phyloP scores from a whole-genome alignment of 768 basidiomycete species.

The Xerocomus brunneocitrinus region DNA sequence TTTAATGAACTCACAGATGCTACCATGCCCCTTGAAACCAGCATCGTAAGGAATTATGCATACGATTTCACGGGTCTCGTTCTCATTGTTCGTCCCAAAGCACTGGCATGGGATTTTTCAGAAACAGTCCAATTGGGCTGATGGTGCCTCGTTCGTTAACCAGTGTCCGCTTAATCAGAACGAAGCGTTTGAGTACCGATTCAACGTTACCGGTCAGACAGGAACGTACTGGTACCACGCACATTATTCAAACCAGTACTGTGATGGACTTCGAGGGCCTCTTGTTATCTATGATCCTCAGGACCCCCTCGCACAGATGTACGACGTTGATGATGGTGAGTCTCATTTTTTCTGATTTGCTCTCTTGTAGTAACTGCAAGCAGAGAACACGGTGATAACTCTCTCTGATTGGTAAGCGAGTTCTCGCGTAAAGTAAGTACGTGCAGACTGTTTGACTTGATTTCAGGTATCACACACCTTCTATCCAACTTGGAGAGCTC shows the following conservation, averaged over 20 bases:
- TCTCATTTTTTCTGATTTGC: neutral
- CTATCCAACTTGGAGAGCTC: constrained; percentile 12
- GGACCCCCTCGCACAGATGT: constrained; percentile 36
- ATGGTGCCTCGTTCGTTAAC: constrained; percentile 35
- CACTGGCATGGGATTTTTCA: constrained; percentile 28
- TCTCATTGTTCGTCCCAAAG: constrained; percentile 17
- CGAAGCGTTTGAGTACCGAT: constrained; percentile 35
- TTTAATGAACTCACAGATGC: constrained; percentile 39
- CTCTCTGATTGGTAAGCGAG: constrained; percentile 38
- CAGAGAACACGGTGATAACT: constrained; percentile 40
- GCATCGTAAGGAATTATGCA: constrained; percentile 21
- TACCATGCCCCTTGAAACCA: constrained; percentile 46
- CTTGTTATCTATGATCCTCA: constrained; percentile 37
- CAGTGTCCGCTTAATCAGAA: constrained; percentile 37
- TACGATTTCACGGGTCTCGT: constrained; percentile 2
- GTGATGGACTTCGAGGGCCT: constrained; percentile 37
- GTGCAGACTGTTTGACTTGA: constrained; percentile 4
- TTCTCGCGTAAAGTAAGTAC: no score
- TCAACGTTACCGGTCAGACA: constrained; percentile 26
- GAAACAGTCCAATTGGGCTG: constrained; percentile 15
- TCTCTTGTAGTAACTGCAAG: neutral
- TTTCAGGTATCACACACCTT: constrained; percentile 33
- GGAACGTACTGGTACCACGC: constrained; percentile 46
- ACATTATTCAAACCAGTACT: constrained; percentile 30
- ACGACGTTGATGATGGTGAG: constrained; percentile 42